phyloP scores from a whole-genome alignment of 768 basidiomycete genomes.

The Fistulinella prunicolor region DNA sequence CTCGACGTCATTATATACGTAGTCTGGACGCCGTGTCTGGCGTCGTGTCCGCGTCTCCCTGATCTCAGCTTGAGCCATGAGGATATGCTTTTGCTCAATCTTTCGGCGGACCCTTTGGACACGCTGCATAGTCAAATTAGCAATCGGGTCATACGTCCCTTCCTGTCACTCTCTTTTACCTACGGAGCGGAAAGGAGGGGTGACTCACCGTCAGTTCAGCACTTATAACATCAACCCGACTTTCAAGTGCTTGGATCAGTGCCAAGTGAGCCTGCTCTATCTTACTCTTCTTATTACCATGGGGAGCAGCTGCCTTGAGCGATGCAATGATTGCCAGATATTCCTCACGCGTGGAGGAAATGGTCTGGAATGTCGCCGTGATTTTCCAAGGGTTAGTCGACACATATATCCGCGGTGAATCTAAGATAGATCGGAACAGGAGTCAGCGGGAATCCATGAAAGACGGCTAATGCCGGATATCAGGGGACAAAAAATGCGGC shows the following conservation, averaged over 20 bases:
- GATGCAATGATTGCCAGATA: slow-evolving; percentile 63
- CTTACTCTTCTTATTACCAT: slow-evolving; percentile 52
- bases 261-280: slow-evolving; percentile 57
- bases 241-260: slow-evolving; percentile 61
- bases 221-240: slow-evolving; percentile 62
- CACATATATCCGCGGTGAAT: slow-evolving; percentile 79
- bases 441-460: slow-evolving; percentile 34
- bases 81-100: slow-evolving; percentile 61
- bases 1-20: slow-evolving; percentile 70
- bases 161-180: slow-evolving; percentile 9
- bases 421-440: slow-evolving; percentile 43
- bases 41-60: slow-evolving; percentile 78
- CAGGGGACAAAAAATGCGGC: slow-evolving; percentile 43
- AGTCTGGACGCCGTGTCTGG: slow-evolving; percentile 71
- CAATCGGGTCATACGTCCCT: slow-evolving; percentile 16
- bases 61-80: slow-evolving; percentile 73
- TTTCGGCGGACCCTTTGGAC: slow-evolving; percentile 67
- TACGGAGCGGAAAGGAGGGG: slow-evolving; percentile 5
- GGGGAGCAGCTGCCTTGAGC: slow-evolving; percentile 51
- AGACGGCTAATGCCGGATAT: slow-evolving; percentile 37
- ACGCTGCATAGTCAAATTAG: slow-evolving; percentile 48
- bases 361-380: slow-evolving; percentile 67
- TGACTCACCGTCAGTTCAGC: slow-evolving; percentile 66
- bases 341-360: slow-evolving; percentile 71
- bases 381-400: slow-evolving; percentile 93